Evolutionary conservation across 2,329 filamentous ascomycete genomes (phyloP).

Genomic region (Colletotrichum tofieldiae): DNA sequence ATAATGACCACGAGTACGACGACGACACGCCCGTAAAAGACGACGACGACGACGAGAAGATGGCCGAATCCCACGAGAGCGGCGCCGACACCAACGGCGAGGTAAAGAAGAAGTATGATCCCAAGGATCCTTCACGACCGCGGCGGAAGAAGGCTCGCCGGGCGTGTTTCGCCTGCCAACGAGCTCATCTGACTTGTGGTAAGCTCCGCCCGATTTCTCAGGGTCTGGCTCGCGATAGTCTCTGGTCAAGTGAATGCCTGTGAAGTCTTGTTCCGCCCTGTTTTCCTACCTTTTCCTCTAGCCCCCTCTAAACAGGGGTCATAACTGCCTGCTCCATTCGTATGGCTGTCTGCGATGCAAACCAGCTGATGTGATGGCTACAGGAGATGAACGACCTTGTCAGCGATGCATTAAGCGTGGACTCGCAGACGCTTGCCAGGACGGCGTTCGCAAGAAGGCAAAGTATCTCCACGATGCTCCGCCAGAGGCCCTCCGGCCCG

Average conservation of each 20-base stretch:
- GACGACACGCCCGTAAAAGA: conserved; percentile 62
- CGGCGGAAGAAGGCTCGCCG: conserved; percentile 95
- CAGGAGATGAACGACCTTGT: conserved; percentile 96
- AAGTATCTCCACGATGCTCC: conserved; percentile 99
- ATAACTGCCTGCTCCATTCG: conserved; percentile 20
- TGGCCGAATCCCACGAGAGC: conserved; percentile 60
- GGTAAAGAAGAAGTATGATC: conserved; percentile 79
- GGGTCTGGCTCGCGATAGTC: conserved; percentile 26
- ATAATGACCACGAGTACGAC: conserved; percentile 72
- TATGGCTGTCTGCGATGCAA: conserved; percentile 9
- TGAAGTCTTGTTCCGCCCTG: conserved; percentile 37
- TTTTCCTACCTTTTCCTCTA: conserved; percentile 17
- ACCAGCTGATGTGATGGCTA: conserved; percentile 40
- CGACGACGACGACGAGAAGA: conserved; percentile 66
- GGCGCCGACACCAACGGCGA: conserved; percentile 63
- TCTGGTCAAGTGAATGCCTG: conserved; percentile 35
- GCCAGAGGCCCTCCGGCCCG: conserved; percentile 89
- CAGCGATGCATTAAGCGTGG: conserved; percentile 94
- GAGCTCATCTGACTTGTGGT: conserved; percentile 98
- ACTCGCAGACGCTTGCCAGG: conserved; percentile 91
- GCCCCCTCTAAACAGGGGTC: conserved; percentile 18
- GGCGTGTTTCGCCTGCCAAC: conserved; percentile 96
- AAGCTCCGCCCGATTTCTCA: conserved; percentile 63
- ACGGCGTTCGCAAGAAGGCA: conserved; percentile 97
- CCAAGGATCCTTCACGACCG: conserved; percentile 92